Base-by-base conservation (phyloP, 164 flowering plant genomes). In the Warburgia ugandensis region DNA sequence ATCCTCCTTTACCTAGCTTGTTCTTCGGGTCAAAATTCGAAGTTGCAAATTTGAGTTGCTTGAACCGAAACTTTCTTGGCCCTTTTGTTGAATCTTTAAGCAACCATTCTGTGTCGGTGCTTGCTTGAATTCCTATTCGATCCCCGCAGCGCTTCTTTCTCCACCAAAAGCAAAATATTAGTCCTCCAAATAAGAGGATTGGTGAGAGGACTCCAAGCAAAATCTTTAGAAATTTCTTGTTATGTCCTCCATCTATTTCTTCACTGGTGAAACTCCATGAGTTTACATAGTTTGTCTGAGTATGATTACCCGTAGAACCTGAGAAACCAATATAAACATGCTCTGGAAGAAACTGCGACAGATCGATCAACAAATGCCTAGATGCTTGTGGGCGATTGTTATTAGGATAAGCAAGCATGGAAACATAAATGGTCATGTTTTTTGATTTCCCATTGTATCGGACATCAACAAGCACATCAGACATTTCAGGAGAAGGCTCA, bases 1-100 rank as follows among this genome's bases (percentile, higher is more conserved):
- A 83, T 5, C 83, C 92, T 5, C 87, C 87, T 62, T 59, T 53
- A 30, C 87, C 91, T 1, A 83, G 71, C 73, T 68, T 68, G 66
- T 74, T 72, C 44, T 54, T 66, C n/a, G 47, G 38, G 29, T 57
- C 54, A 53, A 77, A 82, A 29, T 69, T 68, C 19, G 59, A 64
- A 0, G 86, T 82, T 8, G 83, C 78, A 19, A 45, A 41, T 39
- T 58, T 63, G 16, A 82, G 71, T 13, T 79, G 77, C 59, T 53
- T 70, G 7, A 77, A 54, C 28, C 16, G 13, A 64, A 75, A 76
- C 52, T 58, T 78, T 30, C 48, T 47, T 1, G 86, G 80, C 19
- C 70, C 71, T 20, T 36, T 54, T 9, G 71, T 55, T 6, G 69
- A 63, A 5, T 33, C 65, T 40, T 46, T 45, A 5, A 77, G 68